Evolutionary conservation across 805 yeast species (phyloP).

Genomic region (Martiniozyma abietophila): DNA sequence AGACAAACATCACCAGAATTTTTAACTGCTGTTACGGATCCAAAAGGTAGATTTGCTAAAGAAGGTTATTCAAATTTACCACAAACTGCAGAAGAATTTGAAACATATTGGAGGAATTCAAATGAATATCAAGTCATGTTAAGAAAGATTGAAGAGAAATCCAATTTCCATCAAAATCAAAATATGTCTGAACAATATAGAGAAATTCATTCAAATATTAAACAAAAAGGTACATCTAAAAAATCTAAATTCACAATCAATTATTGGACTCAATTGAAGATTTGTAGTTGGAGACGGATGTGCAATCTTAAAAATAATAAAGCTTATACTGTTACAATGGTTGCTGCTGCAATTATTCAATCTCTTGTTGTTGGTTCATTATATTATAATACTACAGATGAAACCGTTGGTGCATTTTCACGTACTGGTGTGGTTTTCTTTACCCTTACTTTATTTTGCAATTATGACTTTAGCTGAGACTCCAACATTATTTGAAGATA

Average conservation of each 20-base stretch:
- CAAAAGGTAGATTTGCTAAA: slow-evolving; percentile 10
- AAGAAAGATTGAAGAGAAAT: slow-evolving; percentile 28
- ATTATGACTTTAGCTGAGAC: slow-evolving; percentile 56
- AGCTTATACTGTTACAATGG: slow-evolving; percentile 39
- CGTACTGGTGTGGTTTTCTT: slow-evolving; percentile 59
- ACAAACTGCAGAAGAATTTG: slow-evolving; percentile 52
- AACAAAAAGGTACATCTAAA: slow-evolving; percentile 32
- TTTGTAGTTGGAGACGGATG: slow-evolving; percentile 44
- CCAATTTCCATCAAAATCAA: too few species aligned
- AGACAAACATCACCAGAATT: slow-evolving; percentile 21
- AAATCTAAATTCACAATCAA: slow-evolving; percentile 31
- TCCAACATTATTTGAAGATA: slow-evolving; percentile 46
- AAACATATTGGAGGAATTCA: slow-evolving; percentile 47
- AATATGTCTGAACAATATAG: too few species aligned
- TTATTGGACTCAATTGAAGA: slow-evolving; percentile 40
- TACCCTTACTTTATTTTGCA: slow-evolving; percentile 49
- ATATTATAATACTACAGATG: slow-evolving; percentile 40
- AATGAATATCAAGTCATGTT: slow-evolving; percentile 36
- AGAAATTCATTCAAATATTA: slow-evolving; percentile 32
- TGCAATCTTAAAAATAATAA: slow-evolving; percentile 48
- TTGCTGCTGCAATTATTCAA: slow-evolving; percentile 45
- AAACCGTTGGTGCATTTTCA: slow-evolving; percentile 48
- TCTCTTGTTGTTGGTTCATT: slow-evolving; percentile 54
- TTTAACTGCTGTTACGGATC: slow-evolving; percentile 17
- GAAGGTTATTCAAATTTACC: slow-evolving; percentile 37